phyloP scores from a whole-genome alignment of 2,329 filamentous ascomycete genomes.

The Endoconidiophora polonica region DNA sequence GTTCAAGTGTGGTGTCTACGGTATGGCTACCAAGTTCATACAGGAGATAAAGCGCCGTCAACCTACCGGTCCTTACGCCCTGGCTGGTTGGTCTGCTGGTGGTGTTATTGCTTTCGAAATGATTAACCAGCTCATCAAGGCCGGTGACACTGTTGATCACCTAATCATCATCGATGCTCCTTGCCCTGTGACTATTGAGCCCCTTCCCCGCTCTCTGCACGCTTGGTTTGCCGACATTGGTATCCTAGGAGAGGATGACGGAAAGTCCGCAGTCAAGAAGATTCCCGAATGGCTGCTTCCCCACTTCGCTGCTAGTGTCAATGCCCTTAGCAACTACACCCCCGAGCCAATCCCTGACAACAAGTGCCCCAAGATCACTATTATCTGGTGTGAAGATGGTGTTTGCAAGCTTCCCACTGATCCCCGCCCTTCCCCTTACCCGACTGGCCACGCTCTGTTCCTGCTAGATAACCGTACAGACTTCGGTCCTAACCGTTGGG shows the following conservation, averaged over 20 bases:
- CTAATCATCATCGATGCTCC: constrained; percentile 52
- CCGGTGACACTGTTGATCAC: constrained; percentile 39
- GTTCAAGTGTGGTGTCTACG: constrained; percentile 38
- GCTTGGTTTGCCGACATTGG: constrained; percentile 58
- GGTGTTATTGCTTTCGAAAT: constrained; percentile 57
- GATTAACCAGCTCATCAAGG: constrained; percentile 40
- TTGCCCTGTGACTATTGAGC: constrained; percentile 50
- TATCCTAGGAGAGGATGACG: constrained; percentile 46
- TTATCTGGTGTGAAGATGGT: constrained; percentile 59
- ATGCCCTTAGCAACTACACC: constrained; percentile 51
- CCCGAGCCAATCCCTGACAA: constrained; percentile 43
- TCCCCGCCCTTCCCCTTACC: constrained; percentile 44
- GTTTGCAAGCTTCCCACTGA: constrained; percentile 51
- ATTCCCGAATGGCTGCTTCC: constrained; percentile 58
- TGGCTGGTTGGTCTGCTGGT: constrained; percentile 63
- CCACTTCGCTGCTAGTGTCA: constrained; percentile 54
- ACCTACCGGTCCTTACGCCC: constrained; percentile 47
- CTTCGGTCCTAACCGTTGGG: constrained; percentile 55
- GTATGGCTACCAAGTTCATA: constrained; percentile 33
- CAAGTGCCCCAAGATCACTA: constrained; percentile 42
- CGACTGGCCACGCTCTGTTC: constrained; percentile 47
- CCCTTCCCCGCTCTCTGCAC: constrained; percentile 44
- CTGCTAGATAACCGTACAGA: constrained; percentile 56
- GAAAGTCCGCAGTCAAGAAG: constrained; percentile 22
- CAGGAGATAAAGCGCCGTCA: constrained; percentile 56